Evolutionary conservation across 2,329 filamentous ascomycete species (phyloP).

Genomic region (Didymella exigua): DNA sequence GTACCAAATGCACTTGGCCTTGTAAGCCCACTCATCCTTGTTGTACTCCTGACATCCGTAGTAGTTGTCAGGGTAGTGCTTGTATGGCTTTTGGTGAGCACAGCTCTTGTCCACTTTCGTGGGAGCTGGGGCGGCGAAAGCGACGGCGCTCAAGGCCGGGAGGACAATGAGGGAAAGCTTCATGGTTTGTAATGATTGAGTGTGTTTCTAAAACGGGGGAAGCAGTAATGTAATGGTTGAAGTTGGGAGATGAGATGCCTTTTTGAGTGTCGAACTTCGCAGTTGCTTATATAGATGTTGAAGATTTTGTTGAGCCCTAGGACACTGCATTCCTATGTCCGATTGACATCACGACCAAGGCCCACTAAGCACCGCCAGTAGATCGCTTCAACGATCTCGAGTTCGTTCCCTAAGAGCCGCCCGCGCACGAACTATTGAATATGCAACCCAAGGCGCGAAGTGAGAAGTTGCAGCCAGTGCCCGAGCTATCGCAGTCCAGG

Average conservation of each 20-base stretch:
- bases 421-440: slow-evolving; percentile 5
- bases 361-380: neutral
- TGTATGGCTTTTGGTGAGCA: slow-evolving; percentile 1
- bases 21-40: slow-evolving; percentile 5
- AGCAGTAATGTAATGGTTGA: neutral
- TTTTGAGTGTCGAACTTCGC: neutral
- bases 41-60: slow-evolving; percentile 9
- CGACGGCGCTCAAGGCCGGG: slow-evolving; percentile 5
- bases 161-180: neutral
- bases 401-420: neutral
- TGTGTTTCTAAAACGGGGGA: neutral
- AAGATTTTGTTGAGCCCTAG: neutral
- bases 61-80: slow-evolving; percentile 2
- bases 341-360: slow-evolving; percentile 1
- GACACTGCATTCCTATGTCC: neutral
- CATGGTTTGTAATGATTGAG: neutral
- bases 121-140: slow-evolving; percentile 4
- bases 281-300: slow-evolving; percentile 4
- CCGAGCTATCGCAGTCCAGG: neutral
- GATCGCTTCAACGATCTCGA: neutral
- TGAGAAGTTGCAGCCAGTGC: neutral
- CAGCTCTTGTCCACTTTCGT: slow-evolving; percentile 2
- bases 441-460: slow-evolving; percentile 6
- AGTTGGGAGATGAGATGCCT: neutral
- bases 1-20: slow-evolving; percentile 1